These are phyloP conservation scores for Emmonsiellopsis sp. DNA, from an alignment of 2,329 filamentous ascomycete species.

Conservation along the genomic window DNA sequence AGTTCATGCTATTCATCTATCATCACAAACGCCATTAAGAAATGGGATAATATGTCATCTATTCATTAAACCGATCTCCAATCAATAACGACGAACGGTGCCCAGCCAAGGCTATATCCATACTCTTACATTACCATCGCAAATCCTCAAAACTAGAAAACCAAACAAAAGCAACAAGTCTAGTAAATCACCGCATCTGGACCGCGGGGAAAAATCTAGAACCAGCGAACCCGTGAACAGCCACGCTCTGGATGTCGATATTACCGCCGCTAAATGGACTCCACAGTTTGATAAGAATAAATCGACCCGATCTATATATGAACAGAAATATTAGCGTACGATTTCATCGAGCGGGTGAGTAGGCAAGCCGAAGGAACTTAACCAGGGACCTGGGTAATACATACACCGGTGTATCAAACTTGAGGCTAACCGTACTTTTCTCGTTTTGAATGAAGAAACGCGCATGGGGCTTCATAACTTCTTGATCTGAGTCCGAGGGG, in stretches of 20 bases:
- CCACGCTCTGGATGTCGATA: slow-evolving; percentile 82
- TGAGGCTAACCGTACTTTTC: slow-evolving; percentile 77
- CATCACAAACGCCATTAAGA: no score
- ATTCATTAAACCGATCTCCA: no score
- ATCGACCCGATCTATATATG: slow-evolving; percentile 57
- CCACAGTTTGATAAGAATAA: slow-evolving; percentile 86
- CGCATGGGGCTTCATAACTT: slow-evolving; percentile 63
- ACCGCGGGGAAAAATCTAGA: slow-evolving; percentile 72
- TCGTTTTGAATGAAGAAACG: slow-evolving; percentile 75
- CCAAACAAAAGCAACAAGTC: not conserved
- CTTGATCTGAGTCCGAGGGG: slow-evolving; percentile 15
- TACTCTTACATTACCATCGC: no score
- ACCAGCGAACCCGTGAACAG: slow-evolving; percentile 75
- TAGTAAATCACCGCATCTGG: slow-evolving; percentile 43
- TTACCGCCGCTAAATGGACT: slow-evolving; percentile 65
- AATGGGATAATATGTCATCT: no score
- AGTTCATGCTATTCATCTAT: no score
- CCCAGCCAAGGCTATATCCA: no score
- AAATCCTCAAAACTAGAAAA: no score
- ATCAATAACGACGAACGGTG: no score
- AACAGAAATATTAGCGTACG: not conserved
- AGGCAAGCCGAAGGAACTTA: not conserved
- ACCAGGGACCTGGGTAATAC: slow-evolving; percentile 13
- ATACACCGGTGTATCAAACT: slow-evolving; percentile 49
- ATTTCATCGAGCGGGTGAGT: no score